A percentile compares a stretch with the other conserved stretches of the same genome.
Evolutionary conservation across 2,329 filamentous ascomycete genomes (phyloP).

Genomic region (Penicillium sp.): DNA sequence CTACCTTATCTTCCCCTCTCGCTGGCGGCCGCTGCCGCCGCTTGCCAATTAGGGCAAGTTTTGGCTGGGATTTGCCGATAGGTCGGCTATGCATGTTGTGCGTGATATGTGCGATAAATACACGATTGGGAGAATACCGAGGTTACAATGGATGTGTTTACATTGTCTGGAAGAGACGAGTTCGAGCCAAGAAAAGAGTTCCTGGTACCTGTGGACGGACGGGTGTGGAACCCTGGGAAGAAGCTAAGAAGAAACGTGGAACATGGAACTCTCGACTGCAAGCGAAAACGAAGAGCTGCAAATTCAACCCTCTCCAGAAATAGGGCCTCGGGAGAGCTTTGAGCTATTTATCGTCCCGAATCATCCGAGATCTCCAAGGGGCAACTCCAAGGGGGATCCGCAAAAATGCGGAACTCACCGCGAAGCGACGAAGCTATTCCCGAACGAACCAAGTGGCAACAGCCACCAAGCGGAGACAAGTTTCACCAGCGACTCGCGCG

Average conservation of each 20-base stretch:
- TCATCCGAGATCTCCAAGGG: constrained; percentile 3
- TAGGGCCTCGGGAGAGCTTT: not conserved
- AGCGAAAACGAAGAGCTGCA: not conserved
- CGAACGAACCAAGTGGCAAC: constrained; percentile 3
- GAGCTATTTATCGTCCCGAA: not conserved
- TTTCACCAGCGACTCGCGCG: not conserved
- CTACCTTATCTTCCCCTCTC: constrained; percentile 15
- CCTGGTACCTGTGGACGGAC: not conserved
- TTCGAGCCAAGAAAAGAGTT: constrained; percentile 3
- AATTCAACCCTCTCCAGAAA: not conserved
- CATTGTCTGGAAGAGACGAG: not conserved
- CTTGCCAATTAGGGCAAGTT: constrained; percentile 14
- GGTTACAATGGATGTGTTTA: not conserved
- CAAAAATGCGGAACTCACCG: constrained; percentile 5
- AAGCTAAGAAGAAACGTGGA: constrained; percentile 9
- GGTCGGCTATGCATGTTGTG: constrained; percentile 10
- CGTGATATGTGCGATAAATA: not conserved
- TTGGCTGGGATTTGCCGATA: constrained; percentile 12
- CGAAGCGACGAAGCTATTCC: constrained; percentile 2
- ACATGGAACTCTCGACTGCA: not conserved
- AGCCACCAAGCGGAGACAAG: not conserved
- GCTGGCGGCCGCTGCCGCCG: constrained; percentile 14
- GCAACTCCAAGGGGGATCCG: constrained; percentile 1
- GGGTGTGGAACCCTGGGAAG: constrained; percentile 6
- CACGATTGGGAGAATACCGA: not conserved